Conservation (phyloP, 257 asterid species). For the Jasminum sambac region DNA sequence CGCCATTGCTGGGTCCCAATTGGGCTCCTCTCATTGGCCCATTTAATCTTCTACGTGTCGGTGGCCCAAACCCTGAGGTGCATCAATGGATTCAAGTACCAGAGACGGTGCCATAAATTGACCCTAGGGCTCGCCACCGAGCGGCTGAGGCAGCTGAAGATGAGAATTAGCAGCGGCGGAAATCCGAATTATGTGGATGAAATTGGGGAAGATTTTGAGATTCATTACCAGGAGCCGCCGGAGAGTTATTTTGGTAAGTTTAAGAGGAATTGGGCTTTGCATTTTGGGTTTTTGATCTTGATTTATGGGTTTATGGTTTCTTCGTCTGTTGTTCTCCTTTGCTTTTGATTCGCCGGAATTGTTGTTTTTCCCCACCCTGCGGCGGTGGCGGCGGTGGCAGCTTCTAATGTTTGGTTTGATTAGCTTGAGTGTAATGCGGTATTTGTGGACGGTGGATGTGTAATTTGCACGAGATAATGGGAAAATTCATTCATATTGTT, state of each 20-base stretch:
- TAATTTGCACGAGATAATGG: background rate
- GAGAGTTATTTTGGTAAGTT: conserved; percentile 90
- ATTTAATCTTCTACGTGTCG: conserved; percentile 80
- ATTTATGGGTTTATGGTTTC: conserved; percentile 84
- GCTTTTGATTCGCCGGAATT: conserved; percentile 36
- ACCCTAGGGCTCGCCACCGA: conserved; percentile 92
- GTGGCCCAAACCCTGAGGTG: conserved; percentile 93
- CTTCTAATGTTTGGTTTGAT: background rate
- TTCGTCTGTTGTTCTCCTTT: conserved; percentile 82
- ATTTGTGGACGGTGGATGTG: background rate
- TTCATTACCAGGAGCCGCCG: conserved; percentile 91
- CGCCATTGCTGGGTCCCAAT: conserved; percentile 93
- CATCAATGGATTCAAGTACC: conserved; percentile 95
- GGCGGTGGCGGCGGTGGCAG: background rate
- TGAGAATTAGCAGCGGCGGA: conserved; percentile 46
- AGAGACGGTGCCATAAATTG: conserved; percentile 89
- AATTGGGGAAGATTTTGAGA: conserved; percentile 63
- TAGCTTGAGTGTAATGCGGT: background rate
- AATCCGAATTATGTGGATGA: conserved; percentile 26
- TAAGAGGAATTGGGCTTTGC: conserved; percentile 92
- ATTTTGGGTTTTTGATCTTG: conserved; percentile 81
- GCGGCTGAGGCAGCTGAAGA: conserved; percentile 62
- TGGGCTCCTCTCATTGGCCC: conserved; percentile 77
- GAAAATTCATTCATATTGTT: background rate
- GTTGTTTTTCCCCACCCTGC: background rate